Evolutionary conservation across 2,329 filamentous ascomycete species (phyloP), one percentile per base, ranked within the genome.

Genomic region (Sphaceloma murrayae): DNA sequence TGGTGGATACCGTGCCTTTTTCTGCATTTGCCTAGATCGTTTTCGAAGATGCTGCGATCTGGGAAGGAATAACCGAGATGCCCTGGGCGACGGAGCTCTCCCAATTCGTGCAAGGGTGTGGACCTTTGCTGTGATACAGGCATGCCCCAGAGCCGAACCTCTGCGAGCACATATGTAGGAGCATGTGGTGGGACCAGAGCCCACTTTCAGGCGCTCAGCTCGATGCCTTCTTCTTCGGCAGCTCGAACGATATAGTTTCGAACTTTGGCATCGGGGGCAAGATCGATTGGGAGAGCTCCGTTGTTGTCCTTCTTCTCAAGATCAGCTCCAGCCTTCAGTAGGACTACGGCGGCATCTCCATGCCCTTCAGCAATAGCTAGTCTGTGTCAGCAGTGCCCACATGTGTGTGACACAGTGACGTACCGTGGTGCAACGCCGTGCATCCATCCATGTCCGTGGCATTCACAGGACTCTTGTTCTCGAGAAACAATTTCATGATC

Each of bases 241-340:
- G 75, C 78, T 50, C 83, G 75, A 49, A 85, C 56, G 39, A 95
- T 83, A 62, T 84, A 95, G 48, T 74, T 77, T 52, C 77, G 22
- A 3, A 88, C 85, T 68, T 89, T 89, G 46, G 73, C 75, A 65
- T 95, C 88, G 1, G 91, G 91, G 8, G 85, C 86, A 46, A 94
- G 66, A 51, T 94, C 82, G 47, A 96, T 71, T 5, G 91, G 77
- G 45, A 86, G 57, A 51, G 67, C 70, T 1, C 82, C 88, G 49
- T 85, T 79, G 3, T 54, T 62, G 56, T 89, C 86, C 62, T 75
- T 80, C 66, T 86, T 87, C 51, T 83, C 80, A 9, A 73, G 73
- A 58, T 94, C 87, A 0, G 88, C 88, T 0, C 91, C 91, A 3
- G 81, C 80, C 58, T 85, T 93, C 29, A 98, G 66, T 49, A 98